Base-by-base conservation (phyloP, 1,139 yeast species). In the Trichomonascaceae sp. region DNA sequence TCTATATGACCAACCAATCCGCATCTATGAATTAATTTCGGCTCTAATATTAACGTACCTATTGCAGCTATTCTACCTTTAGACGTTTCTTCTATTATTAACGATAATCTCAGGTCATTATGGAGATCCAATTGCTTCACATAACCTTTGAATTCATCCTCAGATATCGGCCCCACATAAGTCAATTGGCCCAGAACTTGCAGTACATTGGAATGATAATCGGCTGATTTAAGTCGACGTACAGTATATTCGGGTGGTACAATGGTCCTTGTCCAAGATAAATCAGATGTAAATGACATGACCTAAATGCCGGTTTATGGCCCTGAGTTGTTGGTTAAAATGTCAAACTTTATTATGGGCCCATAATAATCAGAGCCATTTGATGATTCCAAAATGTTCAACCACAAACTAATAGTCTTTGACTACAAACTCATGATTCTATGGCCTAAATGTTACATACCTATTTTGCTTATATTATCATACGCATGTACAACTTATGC, bases 1-100 rank as follows among this genome's bases (percentile, higher is more conserved):
- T 91, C 98, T 57, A 91, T 85, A 70, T 91, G 98, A 1, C 97
- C 98, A n/a, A 88, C 95, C 53, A 75, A 68, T 0, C 96, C 95
- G 67, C 91, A 83, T 44, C 74, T 80, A 65, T 89, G 97, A 52
- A 73, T 71, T 54, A 73, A 62, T 59, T 73, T 82, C 53, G 70
- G 72, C 64, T 82, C 87, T 9, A 82, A 69, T 8, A 82, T 70
- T 5, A 69, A 62, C 18, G 73, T 63, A 5, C 76, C 76, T 20
- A 66, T 59, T 1, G 72, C 75, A 1, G 69, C 73, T 2, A 72
- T 59, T 6, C 50, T 51, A 43, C 61, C 64, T 1, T 72, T 30
- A 1, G 45, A 69, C 12, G 48, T 47, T 48, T 62, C 58, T 45
- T 75, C 70, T 49, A 82, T 78, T 19, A 82, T 84, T 53, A 76